A percentile compares a stretch with the other conserved stretches of the same genome.
These are phyloP conservation scores for Talaromyces stipitatus DNA, from an alignment of 495 filamentous ascomycete species.

Conservation along the genomic window DNA sequence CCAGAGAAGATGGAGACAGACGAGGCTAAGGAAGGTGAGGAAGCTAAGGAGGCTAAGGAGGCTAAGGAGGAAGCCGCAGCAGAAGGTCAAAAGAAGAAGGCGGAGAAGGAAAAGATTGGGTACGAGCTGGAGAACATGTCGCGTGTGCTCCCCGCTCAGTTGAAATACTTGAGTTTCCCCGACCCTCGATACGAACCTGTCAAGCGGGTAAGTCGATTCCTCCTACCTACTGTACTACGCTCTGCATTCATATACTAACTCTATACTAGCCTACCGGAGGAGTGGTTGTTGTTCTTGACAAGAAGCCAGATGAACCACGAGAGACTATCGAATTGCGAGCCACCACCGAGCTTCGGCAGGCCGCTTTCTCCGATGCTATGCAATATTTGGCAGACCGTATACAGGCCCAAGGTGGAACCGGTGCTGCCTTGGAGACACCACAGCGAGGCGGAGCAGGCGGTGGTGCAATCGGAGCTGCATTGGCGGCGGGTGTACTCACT, in stretches of 20 bases:
- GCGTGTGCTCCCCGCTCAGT: slow-evolving; percentile 82
- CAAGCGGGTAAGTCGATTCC: slow-evolving; percentile 65
- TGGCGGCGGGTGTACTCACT: slow-evolving; percentile 72
- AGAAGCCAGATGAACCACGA: slow-evolving; percentile 68
- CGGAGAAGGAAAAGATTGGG: slow-evolving; percentile 92
- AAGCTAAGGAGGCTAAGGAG: slow-evolving; percentile 54
- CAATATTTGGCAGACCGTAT: slow-evolving; percentile 32
- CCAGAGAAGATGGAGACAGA: slow-evolving; percentile 89
- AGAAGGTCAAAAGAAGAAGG: slow-evolving; percentile 65
- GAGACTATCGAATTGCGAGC: slow-evolving; percentile 77
- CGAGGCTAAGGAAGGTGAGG: slow-evolving; percentile 61
- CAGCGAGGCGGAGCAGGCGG: slow-evolving; percentile 29
- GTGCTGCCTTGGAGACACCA: slow-evolving; percentile 27
- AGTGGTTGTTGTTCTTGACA: slow-evolving; percentile 84
- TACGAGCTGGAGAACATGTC: slow-evolving; percentile 97
- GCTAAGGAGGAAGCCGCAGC: slow-evolving; percentile 44
- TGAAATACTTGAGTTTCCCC: slow-evolving; percentile 88
- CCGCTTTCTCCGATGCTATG: slow-evolving; percentile 35
- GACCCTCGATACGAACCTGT: slow-evolving; percentile 86
- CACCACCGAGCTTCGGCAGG: slow-evolving; percentile 65
- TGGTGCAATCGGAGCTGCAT: slow-evolving; percentile 50
- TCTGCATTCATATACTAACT: slow-evolving; percentile 32
- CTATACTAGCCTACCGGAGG: slow-evolving; percentile 76
- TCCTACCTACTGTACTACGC: slow-evolving; percentile 6
- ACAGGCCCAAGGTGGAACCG: slow-evolving; percentile 24